Percentiles rank a stretch among this genome's conserved stretches.
phyloP scores from a whole-genome alignment of 2,329 filamentous ascomycete species.

The Xylariaceae sp. region DNA sequence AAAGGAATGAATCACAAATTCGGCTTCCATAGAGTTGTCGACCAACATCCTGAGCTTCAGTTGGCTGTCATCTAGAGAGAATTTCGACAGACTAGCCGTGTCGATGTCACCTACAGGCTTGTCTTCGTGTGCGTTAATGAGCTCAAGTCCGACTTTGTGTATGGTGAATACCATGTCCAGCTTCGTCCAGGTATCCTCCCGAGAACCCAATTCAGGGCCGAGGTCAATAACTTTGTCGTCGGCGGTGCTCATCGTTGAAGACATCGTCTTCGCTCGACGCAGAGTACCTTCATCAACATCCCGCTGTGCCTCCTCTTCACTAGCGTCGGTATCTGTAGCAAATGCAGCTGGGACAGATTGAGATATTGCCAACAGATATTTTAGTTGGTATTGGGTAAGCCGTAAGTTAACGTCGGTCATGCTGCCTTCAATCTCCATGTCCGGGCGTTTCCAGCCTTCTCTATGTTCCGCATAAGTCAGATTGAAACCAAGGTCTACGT shows the following conservation, averaged over 20 bases:
- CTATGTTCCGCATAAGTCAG: constrained; percentile 90
- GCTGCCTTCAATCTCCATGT: constrained; percentile 84
- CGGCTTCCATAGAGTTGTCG: constrained; percentile 86
- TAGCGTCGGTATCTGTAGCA: constrained; percentile 67
- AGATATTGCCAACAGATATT: constrained; percentile 83
- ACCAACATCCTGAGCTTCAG: constrained; percentile 91
- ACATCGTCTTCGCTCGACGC: constrained; percentile 46
- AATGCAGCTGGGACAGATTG: constrained; percentile 87
- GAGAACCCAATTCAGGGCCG: constrained; percentile 67
- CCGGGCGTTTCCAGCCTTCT: constrained; percentile 72
- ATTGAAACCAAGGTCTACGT: constrained; percentile 90
- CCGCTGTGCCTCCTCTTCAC: constrained; percentile 70
- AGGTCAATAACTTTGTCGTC: constrained; percentile 52
- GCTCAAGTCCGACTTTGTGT: constrained; percentile 81
- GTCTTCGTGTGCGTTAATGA: constrained; percentile 73
- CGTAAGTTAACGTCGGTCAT: constrained; percentile 93
- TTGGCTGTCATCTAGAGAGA: constrained; percentile 89
- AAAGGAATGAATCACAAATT: constrained; percentile 90
- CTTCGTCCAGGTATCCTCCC: constrained; percentile 80
- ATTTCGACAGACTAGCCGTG: constrained; percentile 82
- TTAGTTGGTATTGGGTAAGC: constrained; percentile 87
- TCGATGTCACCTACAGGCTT: constrained; percentile 77
- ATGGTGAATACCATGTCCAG: constrained; percentile 90
- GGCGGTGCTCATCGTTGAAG: constrained; percentile 35
- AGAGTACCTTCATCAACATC: constrained; percentile 63